Conservation (phyloP, 805 yeast genomes). For the Candida dajiaensis region DNA sequence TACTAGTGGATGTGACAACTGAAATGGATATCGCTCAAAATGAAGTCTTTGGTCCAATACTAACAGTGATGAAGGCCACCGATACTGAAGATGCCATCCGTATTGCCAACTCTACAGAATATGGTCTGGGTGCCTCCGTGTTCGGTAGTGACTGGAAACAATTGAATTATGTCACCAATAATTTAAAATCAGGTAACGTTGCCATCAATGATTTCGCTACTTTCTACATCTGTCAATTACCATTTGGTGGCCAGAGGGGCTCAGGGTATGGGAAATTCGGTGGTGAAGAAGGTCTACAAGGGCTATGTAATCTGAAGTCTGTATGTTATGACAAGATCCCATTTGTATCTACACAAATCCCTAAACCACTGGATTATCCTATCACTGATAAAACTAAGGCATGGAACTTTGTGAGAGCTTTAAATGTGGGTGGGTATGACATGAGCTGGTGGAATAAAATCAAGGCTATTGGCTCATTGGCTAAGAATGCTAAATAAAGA, state of each 20-base stretch:
- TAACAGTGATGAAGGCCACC: conserved; percentile 71
- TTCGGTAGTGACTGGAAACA: conserved; percentile 62
- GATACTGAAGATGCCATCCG: conserved; percentile 61
- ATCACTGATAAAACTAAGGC: conserved; percentile 74
- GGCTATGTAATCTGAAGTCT: conserved; percentile 81
- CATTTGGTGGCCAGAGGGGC: conserved; percentile 91
- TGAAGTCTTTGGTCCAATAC: conserved; percentile 93
- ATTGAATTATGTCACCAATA: conserved; percentile 57
- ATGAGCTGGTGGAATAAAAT: conserved; percentile 63
- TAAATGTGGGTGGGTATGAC: conserved; percentile 83
- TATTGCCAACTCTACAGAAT: conserved; percentile 78
- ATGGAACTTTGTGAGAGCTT: conserved; percentile 79
- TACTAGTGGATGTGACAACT: conserved; percentile 74
- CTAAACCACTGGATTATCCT: conserved; percentile 89
- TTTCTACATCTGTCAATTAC: conserved; percentile 89
- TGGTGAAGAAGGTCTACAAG: conserved; percentile 94
- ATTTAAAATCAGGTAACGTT: conserved; percentile 78
- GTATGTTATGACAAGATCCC: conserved; percentile 81
- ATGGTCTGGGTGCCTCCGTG: conserved; percentile 89
- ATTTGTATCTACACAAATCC: conserved; percentile 75
- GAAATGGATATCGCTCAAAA: conserved; percentile 76
- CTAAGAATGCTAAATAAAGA: conserved; percentile 33
- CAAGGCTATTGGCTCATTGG: conserved; percentile 47
- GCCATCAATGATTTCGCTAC: conserved; percentile 98
- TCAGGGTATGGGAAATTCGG: conserved; percentile 98